Evolutionary conservation across 208 protist genomes (phyloP), one percentile per base, ranked within the genome.

Genomic region (Wallacemonas rigidus): DNA sequence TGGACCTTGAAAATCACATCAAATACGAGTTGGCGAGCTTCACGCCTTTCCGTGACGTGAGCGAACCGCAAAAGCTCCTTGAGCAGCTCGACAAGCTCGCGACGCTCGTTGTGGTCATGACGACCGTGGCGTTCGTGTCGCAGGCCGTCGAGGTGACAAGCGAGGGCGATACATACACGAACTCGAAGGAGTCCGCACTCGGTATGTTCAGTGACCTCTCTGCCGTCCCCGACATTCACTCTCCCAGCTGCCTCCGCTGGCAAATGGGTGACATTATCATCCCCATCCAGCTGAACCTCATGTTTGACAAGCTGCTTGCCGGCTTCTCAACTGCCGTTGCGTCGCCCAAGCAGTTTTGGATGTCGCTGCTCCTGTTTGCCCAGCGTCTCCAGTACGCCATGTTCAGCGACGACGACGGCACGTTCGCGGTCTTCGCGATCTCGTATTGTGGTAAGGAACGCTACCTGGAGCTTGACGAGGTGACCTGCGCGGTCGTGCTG

Each of bases 351-450:
- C 81, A 88, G 65, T 92, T 86, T 67, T 89, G 89, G 76, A 76
- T 90, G 57, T 87, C 89, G 40, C 83, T 95, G 35, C 68, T 95
- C 15, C 67, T 91, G 12, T 90, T 95, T 58, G 77, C 82, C 47
- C 80, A 86, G 45, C 71, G 75, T 35, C 53, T 95, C 8, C 45
- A 81, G 2, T 88, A 88, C 77, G 86, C 81, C 74, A 88, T 74
- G 1, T 95, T 92, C 69, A 87, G 80, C 67, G 90, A 92, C 71
- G 85, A 95, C 55, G 82, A 89, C 2, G 90, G 90, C 39, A 79
- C 75, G 17, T 95, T 87, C 71, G 75, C 83, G 69, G 90, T 92
- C 56, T 92, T 95, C 76, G 60, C 79, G 15, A 62, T 95, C 38
- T 79, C 75, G 26, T 92, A 91, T 73, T 82, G 86, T 61, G 80